These are phyloP conservation scores for Deakozyma indianensis DNA, from an alignment of 805 yeast genomes.

Conservation along the genomic window DNA sequence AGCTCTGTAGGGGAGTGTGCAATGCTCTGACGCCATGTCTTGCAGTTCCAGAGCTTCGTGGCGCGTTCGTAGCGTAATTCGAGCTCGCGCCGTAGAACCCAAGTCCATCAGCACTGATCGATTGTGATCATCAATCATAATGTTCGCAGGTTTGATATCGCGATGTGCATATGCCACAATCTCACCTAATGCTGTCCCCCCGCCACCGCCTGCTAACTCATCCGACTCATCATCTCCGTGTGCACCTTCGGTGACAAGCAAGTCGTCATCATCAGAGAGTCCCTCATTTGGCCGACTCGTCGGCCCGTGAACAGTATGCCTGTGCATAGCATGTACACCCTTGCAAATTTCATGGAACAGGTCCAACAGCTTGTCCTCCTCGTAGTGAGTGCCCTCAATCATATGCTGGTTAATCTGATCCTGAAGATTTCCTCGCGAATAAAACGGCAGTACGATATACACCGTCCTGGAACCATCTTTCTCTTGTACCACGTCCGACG, in stretches of 20 bases:
- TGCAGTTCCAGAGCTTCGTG: conserved; percentile 64
- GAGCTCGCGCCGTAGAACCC: conserved; percentile 63
- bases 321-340: conserved; percentile 67
- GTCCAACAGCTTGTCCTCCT: conserved; percentile 49
- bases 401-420: conserved; percentile 58
- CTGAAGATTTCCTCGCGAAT: conserved; percentile 59
- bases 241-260: conserved; percentile 15
- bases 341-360: conserved; percentile 56
- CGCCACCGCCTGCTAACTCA: conserved; percentile 7
- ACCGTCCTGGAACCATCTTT: conserved; percentile 68
- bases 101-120: conserved; percentile 70
- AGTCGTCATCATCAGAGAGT: conserved; percentile 21
- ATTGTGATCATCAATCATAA: conserved; percentile 64
- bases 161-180: conserved; percentile 66
- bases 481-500: conserved; percentile 59
- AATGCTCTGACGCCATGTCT: conserved; percentile 71
- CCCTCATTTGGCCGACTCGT: conserved; percentile 24
- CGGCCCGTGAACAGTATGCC: conserved; percentile 25
- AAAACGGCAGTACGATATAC: conserved; percentile 68
- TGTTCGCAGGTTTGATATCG: conserved; percentile 81
- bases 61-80: conserved; percentile 37
- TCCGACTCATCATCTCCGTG: conserved; percentile 15
- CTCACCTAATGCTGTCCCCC: conserved; percentile 39
- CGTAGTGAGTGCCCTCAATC: conserved; percentile 36
- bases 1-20: conserved; percentile 77